phyloP scores from a whole-genome alignment of 2,329 filamentous ascomycete genomes.

The Aureobasidium uvarum region DNA sequence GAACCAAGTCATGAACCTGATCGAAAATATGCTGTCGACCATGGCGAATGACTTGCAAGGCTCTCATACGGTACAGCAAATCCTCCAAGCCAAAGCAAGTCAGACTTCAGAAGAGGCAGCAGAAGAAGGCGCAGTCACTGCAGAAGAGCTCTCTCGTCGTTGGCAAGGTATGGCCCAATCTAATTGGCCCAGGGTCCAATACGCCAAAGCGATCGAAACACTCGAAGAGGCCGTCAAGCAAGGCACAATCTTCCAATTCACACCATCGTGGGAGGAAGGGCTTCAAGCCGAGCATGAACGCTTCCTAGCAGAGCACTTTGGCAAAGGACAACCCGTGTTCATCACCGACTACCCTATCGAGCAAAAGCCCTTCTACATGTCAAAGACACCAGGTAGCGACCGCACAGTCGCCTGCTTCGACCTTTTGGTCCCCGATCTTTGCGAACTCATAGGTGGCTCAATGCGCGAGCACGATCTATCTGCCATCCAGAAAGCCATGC shows the following conservation, averaged over 20 bases:
- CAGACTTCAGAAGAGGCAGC: constrained; percentile 35
- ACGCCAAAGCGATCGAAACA: constrained; percentile 69
- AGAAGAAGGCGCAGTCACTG: constrained; percentile 43
- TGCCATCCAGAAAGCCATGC: constrained; percentile 68
- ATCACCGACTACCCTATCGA: constrained; percentile 87
- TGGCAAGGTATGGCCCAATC: constrained; percentile 70
- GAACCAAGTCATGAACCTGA: constrained; percentile 69
- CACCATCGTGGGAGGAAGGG: constrained; percentile 68
- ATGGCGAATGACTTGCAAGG: constrained; percentile 45
- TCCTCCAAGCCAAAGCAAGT: constrained; percentile 43
- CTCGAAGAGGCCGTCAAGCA: constrained; percentile 55
- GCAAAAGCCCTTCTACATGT: constrained; percentile 93
- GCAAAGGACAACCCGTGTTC: constrained; percentile 70
- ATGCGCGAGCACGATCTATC: constrained; percentile 79
- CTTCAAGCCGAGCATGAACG: constrained; percentile 92
- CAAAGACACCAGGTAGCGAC: constrained; percentile 47
- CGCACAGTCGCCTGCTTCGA: constrained; percentile 88
- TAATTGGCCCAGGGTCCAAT: constrained; percentile 82
- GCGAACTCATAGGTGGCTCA: constrained; percentile 84
- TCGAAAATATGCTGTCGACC: constrained; percentile 71
- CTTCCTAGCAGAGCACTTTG: constrained; percentile 70
- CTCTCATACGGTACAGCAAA: constrained; percentile 42
- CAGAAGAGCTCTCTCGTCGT: constrained; percentile 59
- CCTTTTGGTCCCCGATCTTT: constrained; percentile 78
- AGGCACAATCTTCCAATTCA: constrained; percentile 60